Conservation (phyloP, 306 rosid genomes). For the Crotalaria pallida region DNA sequence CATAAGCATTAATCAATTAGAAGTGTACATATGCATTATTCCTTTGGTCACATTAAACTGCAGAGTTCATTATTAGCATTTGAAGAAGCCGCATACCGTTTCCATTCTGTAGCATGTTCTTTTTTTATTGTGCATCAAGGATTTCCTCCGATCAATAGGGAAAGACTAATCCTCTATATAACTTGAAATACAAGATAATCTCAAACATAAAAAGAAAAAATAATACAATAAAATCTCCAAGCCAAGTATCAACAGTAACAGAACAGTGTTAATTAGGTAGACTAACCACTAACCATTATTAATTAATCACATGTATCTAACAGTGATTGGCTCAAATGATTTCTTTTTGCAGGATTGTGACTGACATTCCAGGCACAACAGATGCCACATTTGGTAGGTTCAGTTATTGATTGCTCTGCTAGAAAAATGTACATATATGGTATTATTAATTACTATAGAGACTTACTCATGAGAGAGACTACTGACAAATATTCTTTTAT, state of each 20-base stretch:
- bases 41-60: background rate
- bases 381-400: constrained; percentile 92
- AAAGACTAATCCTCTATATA: too few species aligned
- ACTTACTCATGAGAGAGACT: background rate
- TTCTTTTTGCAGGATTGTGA: constrained; percentile 65
- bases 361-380: constrained; percentile 98
- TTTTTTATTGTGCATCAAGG: too few species aligned
- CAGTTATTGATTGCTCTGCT: background rate
- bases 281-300: background rate
- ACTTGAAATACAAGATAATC: background rate
- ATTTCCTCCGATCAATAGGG: too few species aligned
- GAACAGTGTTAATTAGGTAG: background rate
- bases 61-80: background rate
- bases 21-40: background rate
- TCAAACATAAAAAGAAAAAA: background rate
- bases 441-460: background rate
- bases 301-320: background rate
- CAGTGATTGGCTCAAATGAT: constrained; percentile 3
- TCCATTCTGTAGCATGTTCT: background rate
- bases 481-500: background rate
- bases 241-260: background rate
- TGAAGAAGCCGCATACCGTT: background rate
- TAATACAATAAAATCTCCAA: too few species aligned
- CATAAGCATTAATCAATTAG: background rate
- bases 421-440: background rate